Percentiles rank a stretch among this genome's conserved stretches.
Conservation (phyloP, 2,329 filamentous ascomycete genomes). For the Calonectria honghensis region DNA sequence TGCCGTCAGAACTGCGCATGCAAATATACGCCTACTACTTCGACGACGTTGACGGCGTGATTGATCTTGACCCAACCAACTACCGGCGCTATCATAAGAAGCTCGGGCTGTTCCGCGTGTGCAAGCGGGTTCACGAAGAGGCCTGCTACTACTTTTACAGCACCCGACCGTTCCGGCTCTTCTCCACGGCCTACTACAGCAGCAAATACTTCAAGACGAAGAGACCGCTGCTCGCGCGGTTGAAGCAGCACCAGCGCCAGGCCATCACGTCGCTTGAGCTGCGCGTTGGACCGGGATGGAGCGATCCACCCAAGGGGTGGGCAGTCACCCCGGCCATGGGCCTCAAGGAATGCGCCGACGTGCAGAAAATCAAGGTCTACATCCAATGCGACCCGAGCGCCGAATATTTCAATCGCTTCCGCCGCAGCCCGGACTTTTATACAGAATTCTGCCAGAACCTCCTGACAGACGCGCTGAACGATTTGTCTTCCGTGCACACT, state of each 20-base stretch:
- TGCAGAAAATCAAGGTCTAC: slow-evolving; percentile 78
- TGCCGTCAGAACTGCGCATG: slow-evolving; percentile 82
- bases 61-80: slow-evolving; percentile 82
- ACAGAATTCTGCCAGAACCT: slow-evolving; percentile 78
- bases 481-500: slow-evolving; percentile 72
- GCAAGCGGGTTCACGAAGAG: slow-evolving; percentile 77
- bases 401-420: slow-evolving; percentile 80
- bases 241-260: slow-evolving; percentile 76
- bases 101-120: slow-evolving; percentile 77
- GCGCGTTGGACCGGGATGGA: slow-evolving; percentile 84
- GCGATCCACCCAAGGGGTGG: slow-evolving; percentile 81
- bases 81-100: slow-evolving; percentile 76
- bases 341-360: slow-evolving; percentile 75
- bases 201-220: slow-evolving; percentile 82
- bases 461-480: slow-evolving; percentile 73
- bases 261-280: slow-evolving; percentile 80
- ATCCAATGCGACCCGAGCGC: slow-evolving; percentile 84
- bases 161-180: slow-evolving; percentile 77
- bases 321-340: slow-evolving; percentile 79
- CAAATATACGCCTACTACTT: slow-evolving; percentile 81
- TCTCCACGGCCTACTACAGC: slow-evolving; percentile 73
- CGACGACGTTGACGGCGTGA: slow-evolving; percentile 68
- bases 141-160: slow-evolving; percentile 80
- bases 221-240: slow-evolving; percentile 80
- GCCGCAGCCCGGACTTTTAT: slow-evolving; percentile 80